Conservation (phyloP, 805 yeast species). For the Pichia scutulata region DNA sequence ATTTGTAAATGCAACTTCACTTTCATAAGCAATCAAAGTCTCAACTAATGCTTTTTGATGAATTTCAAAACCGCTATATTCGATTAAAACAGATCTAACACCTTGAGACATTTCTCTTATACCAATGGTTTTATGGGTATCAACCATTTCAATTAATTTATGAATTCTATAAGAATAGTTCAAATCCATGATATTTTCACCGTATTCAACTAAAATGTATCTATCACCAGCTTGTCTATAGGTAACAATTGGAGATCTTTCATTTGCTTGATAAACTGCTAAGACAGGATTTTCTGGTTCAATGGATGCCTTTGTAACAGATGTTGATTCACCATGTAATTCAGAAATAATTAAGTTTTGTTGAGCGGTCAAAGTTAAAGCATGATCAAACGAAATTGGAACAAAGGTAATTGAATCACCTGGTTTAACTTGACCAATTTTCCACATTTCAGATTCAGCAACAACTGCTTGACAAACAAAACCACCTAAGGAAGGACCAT, state of each 20-base stretch:
- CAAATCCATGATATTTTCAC: constrained; percentile 80
- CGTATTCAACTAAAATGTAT: constrained; percentile 85
- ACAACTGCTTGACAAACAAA: constrained; percentile 96
- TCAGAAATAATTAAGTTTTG: constrained; percentile 51
- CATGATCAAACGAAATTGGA: constrained; percentile 64
- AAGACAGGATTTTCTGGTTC: constrained; percentile 66
- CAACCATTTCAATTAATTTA: constrained; percentile 68
- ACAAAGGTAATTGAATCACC: constrained; percentile 80
- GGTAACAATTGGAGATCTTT: constrained; percentile 58
- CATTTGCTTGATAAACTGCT: constrained; percentile 38
- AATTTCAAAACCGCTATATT: constrained; percentile 59
- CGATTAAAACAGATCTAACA: constrained; percentile 89
- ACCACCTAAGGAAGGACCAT: constrained; percentile 97
- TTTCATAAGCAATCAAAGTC: constrained; percentile 65
- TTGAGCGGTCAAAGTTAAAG: constrained; percentile 50
- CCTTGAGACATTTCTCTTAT: constrained; percentile 96
- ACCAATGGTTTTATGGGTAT: constrained; percentile 59
- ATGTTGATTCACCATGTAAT: constrained; percentile 34
- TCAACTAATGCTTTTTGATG: constrained; percentile 56
- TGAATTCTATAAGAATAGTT: constrained; percentile 80
- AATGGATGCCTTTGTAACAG: constrained; percentile 29
- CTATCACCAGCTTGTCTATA: constrained; percentile 98
- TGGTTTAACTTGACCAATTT: constrained; percentile 95
- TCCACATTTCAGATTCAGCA: constrained; percentile 95
- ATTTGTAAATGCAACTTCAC: constrained; percentile 62